A percentile compares a stretch with the other conserved stretches of the same genome.
phyloP scores from a whole-genome alignment of 495 filamentous ascomycete genomes.

The Staphylotrichum tortipilum region DNA sequence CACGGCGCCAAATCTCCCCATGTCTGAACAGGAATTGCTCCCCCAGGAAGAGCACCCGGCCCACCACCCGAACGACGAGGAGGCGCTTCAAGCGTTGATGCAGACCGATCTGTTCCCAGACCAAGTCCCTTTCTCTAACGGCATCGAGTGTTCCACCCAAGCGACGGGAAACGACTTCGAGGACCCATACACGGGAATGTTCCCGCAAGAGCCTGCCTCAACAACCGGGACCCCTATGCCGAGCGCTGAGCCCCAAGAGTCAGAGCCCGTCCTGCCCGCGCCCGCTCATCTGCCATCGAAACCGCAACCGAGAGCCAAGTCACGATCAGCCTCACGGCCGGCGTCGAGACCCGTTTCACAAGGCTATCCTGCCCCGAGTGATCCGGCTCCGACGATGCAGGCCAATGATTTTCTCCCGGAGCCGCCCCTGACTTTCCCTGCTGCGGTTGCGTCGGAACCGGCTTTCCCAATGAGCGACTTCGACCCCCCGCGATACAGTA shows the following conservation, averaged over 20 bases:
- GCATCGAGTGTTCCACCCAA: neutral
- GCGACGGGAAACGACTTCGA: neutral
- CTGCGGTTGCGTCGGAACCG: constrained; percentile 18
- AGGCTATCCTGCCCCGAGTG: neutral
- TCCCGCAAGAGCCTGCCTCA: neutral
- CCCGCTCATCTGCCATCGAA: constrained; percentile 1
- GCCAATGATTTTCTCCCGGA: constrained; percentile 19
- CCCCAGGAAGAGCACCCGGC: neutral
- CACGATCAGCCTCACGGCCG: too few species aligned
- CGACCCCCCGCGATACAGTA: constrained; percentile 30
- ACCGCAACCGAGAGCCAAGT: constrained; percentile 17
- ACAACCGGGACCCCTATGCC: constrained; percentile 1
- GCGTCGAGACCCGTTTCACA: constrained; percentile 17
- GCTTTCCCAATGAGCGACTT: constrained; percentile 22
- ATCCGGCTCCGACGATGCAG: neutral
- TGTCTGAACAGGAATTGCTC: constrained; percentile 7
- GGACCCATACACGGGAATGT: neutral
- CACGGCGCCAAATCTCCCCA: constrained; percentile 17
- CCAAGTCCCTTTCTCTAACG: neutral
- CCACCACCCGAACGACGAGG: constrained; percentile 2
- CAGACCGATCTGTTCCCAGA: neutral
- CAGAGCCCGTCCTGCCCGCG: constrained; percentile 9
- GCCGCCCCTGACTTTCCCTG: constrained; percentile 9
- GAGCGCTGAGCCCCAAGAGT: constrained; percentile 8
- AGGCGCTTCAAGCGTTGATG: too few species aligned